Evolutionary conservation across 176 grass and related monocot genomes (phyloP).

Genomic region (Juncus effusus): DNA sequence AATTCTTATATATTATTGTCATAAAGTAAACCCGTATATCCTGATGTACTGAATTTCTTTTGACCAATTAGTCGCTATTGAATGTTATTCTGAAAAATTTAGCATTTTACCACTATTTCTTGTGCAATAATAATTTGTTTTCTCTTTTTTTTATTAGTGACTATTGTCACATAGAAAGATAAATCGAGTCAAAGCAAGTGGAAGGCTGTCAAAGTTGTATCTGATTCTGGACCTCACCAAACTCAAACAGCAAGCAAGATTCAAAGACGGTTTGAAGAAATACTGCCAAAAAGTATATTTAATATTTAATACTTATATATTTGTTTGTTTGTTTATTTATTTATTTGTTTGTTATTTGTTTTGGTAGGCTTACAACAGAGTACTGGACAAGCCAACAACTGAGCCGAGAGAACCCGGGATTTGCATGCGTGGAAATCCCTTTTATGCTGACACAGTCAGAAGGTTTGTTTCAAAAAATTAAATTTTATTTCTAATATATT

Average conservation of each 20-base stretch:
- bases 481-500: conserved; percentile 12
- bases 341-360: not conserved
- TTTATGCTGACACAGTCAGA: conserved; percentile 95
- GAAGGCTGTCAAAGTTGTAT: conserved; percentile 64
- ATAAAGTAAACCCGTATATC: not conserved
- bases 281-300: conserved; percentile 85
- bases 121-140: too few relatives aligned
- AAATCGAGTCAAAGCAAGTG: conserved; percentile 88
- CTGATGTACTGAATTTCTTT: not conserved
- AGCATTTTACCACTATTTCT: too few relatives aligned
- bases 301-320: not conserved
- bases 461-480: conserved; percentile 32
- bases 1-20: conserved; percentile 18
- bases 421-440: conserved; percentile 99
- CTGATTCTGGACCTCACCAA: conserved; percentile 65
- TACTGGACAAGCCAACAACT: conserved; percentile 94
- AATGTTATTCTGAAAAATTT: too few relatives aligned
- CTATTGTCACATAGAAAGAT: conserved; percentile 95
- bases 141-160: conserved; percentile 43
- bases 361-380: conserved; percentile 89
- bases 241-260: conserved; percentile 76
- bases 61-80: too few relatives aligned
- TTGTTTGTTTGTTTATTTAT: too few relatives aligned
- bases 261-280: conserved; percentile 95
- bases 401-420: conserved; percentile 95